phyloP scores from a whole-genome alignment of 23 red algal genomes.

The Gracilariopsis chorda region DNA sequence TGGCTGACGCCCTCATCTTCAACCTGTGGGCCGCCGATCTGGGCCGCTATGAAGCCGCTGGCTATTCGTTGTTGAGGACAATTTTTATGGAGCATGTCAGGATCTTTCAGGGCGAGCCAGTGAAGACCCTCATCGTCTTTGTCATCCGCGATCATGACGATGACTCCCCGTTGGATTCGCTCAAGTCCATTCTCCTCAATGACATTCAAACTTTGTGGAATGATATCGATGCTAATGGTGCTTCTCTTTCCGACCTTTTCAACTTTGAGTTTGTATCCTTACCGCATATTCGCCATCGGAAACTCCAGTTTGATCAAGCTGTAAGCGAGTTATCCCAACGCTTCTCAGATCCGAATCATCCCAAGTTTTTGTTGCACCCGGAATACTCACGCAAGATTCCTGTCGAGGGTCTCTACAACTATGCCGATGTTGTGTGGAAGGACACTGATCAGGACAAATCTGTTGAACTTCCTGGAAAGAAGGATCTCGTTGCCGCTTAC shows the following conservation, averaged over 20 bases:
- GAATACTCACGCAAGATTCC: slow-evolving; percentile 78
- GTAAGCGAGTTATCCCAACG: slow-evolving; percentile 52
- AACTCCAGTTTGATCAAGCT: slow-evolving; percentile 64
- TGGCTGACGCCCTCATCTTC: slow-evolving; percentile 84
- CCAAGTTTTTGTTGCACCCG: slow-evolving; percentile 43
- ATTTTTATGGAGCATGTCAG: slow-evolving; percentile 83
- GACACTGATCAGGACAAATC: slow-evolving; percentile 68
- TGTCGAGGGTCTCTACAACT: slow-evolving; percentile 75
- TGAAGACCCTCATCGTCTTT: slow-evolving; percentile 74
- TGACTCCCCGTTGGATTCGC: slow-evolving; percentile 62
- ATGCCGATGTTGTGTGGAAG: slow-evolving; percentile 85
- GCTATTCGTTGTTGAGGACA: slow-evolving; percentile 84
- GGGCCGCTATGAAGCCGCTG: slow-evolving; percentile 88
- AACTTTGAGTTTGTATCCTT: slow-evolving; percentile 85
- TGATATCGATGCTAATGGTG: slow-evolving; percentile 45
- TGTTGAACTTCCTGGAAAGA: slow-evolving; percentile 55
- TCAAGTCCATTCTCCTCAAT: slow-evolving; percentile 57
- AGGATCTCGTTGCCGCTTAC: slow-evolving; percentile 87
- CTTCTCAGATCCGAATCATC: slow-evolving; percentile 48
- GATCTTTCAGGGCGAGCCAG: slow-evolving; percentile 71
- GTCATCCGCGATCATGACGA: slow-evolving; percentile 94
- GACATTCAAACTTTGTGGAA: slow-evolving; percentile 82
- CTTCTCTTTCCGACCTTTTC: slow-evolving; percentile 66
- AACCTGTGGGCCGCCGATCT: slow-evolving; percentile 91
- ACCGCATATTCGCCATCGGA: slow-evolving; percentile 81